Evolutionary conservation across 1,284 basidiomycete species (phyloP).

Genomic region (Fistulina hepatica): DNA sequence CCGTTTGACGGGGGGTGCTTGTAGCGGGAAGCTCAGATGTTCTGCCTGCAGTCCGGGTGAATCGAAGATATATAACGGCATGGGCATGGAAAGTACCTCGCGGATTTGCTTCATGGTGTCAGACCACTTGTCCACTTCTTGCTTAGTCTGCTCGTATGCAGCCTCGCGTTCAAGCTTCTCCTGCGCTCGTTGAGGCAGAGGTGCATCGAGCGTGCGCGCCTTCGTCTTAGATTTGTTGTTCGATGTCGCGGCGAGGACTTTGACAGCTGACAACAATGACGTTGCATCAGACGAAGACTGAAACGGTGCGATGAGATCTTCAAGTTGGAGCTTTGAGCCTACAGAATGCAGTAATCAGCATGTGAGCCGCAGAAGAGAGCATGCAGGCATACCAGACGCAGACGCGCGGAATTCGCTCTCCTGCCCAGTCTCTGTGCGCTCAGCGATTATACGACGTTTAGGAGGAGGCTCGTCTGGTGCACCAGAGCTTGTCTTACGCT

Average conservation of each 20-base stretch:
- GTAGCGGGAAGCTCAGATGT: conserved; percentile 86
- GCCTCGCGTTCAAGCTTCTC: conserved; percentile 89
- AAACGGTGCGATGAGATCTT: conserved; percentile 89
- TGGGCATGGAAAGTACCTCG: conserved; percentile 36
- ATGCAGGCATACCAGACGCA: conserved; percentile 3
- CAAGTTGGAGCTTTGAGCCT: conserved; percentile 86
- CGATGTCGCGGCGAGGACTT: not conserved
- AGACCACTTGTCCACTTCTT: conserved; percentile 91
- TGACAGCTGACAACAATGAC: not conserved
- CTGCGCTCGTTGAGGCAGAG: conserved; percentile 78
- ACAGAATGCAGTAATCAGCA: not conserved
- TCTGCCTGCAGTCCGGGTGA: conserved; percentile 81
- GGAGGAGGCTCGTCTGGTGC: conserved; percentile 19
- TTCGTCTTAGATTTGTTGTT: not conserved
- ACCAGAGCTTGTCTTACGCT: conserved; percentile 53
- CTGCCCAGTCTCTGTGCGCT: conserved; percentile 62
- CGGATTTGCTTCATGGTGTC: conserved; percentile 83
- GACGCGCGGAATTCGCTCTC: conserved; percentile 62
- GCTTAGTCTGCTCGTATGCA: conserved; percentile 88
- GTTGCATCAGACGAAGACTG: not conserved
- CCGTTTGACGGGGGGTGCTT: conserved; percentile 46
- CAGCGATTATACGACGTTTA: conserved; percentile 47
- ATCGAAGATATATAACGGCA: conserved; percentile 1
- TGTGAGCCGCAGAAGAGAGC: not conserved
- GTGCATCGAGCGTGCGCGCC: conserved; percentile 57